Evolutionary conservation across 345 rosid genomes (phyloP), one percentile per base, ranked within the genome.

Genomic region (Syzygium aromaticum): DNA sequence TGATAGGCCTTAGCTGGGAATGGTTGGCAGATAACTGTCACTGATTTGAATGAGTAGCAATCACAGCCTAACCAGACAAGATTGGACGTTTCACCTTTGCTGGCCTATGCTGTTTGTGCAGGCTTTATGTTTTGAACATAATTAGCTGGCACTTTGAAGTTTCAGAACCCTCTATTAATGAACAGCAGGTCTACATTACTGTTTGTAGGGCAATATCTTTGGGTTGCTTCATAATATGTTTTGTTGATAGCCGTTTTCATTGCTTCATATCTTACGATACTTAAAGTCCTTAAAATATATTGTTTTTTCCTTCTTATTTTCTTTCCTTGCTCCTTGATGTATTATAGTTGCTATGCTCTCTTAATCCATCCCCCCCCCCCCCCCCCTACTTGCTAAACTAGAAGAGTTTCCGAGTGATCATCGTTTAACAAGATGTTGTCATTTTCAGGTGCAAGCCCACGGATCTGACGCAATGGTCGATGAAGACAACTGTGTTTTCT

Each of bases 401-500:
- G 33, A 73, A 67, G 49, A 73, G 49, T 73, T 67, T 73, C 73
- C 19, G 9, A 61, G 73, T 61, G 54, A 82, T 57, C n/a, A 19
- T 78, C 63, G 15, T 40, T 38, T 28, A 23, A 54, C 4, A 17
- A 86, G 73, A 9, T 77, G 33, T 25, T 78, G 85, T 73, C 17
- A 43, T 53, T 86, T 88, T 25, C 91, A 98, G 99, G 98, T 98
- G 89, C 99, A 98, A 91, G 99, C 99, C 49, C 99, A 98, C 87
- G 99, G 99, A 90, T 90, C 98, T 30, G 99, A 98, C 92, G 99
- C 96, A 33, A 96, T 98, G 98, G 95, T 95, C 54, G 98, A 98
- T 4, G 99, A 96, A 93, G 98, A 98, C 33, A 93, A 94, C 77
- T 98, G 99, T 88, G 94, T 98, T 86, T 98, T 98, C 95, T 96